Percentiles rank a stretch among this genome's conserved stretches.
phyloP scores from a whole-genome alignment of 345 rosid genomes.

The Euphorbia pulcherrima region DNA sequence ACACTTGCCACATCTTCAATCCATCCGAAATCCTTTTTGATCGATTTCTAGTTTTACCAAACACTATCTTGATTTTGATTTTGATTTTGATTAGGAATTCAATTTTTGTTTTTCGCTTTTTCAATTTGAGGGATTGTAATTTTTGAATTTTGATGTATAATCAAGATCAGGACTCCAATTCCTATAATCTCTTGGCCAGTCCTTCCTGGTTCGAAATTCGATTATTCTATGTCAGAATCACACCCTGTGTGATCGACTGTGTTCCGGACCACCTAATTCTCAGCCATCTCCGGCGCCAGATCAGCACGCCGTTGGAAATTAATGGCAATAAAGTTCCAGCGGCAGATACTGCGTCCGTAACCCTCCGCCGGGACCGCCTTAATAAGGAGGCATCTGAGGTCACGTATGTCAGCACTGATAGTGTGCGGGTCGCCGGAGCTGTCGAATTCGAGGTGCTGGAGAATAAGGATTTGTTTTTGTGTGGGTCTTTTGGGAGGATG shows the following conservation, averaged over 20 bases:
- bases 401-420: constrained; percentile 78
- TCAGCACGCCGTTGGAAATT: constrained; percentile 75
- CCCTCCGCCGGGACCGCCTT: constrained; percentile 73
- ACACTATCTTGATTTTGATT: not conserved
- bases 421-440: constrained; percentile 70
- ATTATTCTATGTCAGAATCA: constrained; percentile 71
- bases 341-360: constrained; percentile 46
- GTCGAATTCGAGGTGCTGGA: constrained; percentile 77
- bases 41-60: not conserved
- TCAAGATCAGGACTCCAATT: constrained; percentile 33
- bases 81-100: not conserved
- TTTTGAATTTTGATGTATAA: constrained; percentile 27
- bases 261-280: constrained; percentile 71
- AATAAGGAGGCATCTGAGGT: constrained; percentile 71
- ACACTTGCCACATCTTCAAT: not conserved
- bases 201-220: constrained; percentile 81
- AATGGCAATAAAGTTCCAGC: constrained; percentile 69
- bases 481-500: constrained; percentile 75
- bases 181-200: constrained; percentile 31
- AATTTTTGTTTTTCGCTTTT: not conserved
- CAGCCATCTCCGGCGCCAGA: constrained; percentile 63
- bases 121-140: not conserved
- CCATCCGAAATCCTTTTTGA: not conserved
- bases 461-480: constrained; percentile 49
- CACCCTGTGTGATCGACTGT: constrained; percentile 51